Percentiles rank a stretch among this genome's conserved stretches.
These are phyloP conservation scores for Pseudonitzschia multiseries DNA, from an alignment of 108 stramenopile genomes.

Conservation along the genomic window DNA sequence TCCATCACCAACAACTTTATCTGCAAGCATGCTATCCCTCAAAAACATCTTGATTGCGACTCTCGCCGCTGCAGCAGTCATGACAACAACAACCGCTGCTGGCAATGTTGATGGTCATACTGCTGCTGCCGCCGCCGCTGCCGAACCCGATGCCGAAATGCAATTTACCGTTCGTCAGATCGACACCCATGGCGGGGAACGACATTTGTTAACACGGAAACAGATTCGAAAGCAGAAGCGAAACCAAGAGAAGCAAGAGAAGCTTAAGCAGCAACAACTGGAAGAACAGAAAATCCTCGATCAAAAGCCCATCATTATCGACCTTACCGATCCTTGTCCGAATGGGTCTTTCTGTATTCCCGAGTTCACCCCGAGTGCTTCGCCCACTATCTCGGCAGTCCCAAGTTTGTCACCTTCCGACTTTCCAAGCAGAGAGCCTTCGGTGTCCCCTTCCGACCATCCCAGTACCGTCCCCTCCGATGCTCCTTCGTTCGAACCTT, in stretches of 20 bases:
- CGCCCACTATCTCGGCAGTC: neutral
- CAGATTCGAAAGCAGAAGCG: no score
- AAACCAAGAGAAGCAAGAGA: neutral
- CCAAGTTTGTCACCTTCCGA: conserved; percentile 11
- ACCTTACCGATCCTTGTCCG: neutral
- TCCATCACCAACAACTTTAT: neutral
- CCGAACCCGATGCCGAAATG: no score
- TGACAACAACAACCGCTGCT: neutral
- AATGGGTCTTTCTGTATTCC: neutral
- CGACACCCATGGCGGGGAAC: no score
- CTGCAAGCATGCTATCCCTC: neutral
- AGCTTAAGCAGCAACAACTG: neutral
- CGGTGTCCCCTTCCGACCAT: conserved; percentile 17
- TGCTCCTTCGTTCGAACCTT: neutral
- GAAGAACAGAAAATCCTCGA: neutral
- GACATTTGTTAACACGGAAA: no score
- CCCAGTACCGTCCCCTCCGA: conserved; percentile 17
- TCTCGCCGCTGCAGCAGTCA: neutral
- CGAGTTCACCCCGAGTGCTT: neutral
- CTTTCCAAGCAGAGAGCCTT: conserved; percentile 13
- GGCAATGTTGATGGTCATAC: no score
- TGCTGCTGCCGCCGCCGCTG: no score
- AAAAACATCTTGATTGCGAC: neutral
- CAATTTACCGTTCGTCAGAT: no score
- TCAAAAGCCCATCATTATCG: neutral